Evolutionary conservation across 2,329 filamentous ascomycete genomes (phyloP).

Genomic region (Tetracladium maxilliforme): DNA sequence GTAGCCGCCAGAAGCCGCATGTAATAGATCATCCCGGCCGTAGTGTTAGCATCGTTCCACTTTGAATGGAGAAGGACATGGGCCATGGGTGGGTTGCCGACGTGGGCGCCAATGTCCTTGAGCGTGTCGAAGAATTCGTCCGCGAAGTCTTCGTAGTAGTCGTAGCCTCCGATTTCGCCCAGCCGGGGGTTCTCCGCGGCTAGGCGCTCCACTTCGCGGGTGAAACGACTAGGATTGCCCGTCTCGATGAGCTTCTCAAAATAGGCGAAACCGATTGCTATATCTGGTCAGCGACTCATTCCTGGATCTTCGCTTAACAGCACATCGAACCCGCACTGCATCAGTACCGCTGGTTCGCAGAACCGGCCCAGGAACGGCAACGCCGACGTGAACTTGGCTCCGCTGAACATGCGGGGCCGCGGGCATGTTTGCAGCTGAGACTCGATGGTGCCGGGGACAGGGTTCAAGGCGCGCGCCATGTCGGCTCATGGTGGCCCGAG

Average conservation of each 20-base stretch:
- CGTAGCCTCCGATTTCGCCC: conserved; percentile 55
- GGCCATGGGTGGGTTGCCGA: conserved; percentile 36
- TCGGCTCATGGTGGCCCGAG: conserved; percentile 5
- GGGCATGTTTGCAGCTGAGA: conserved; percentile 1
- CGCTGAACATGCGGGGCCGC: conserved; percentile 1
- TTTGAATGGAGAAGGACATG: conserved; percentile 37
- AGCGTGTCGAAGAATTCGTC: conserved; percentile 61
- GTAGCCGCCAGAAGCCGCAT: conserved; percentile 68
- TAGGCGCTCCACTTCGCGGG: no score
- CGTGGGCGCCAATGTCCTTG: conserved; percentile 40
- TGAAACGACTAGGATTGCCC: no score
- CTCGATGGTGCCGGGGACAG: no score
- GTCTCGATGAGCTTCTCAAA: conserved; percentile 64
- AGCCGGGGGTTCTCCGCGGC: conserved; percentile 58
- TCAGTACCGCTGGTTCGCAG: conserved; percentile 5
- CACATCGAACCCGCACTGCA: no score
- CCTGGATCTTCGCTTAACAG: no score
- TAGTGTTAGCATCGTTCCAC: conserved; percentile 61
- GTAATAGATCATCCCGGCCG: conserved; percentile 75
- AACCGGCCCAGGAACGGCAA: conserved; percentile 1
- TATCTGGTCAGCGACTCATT: conserved; percentile 4
- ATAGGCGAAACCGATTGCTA: conserved; percentile 86
- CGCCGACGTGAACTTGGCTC: conserved; percentile 5
- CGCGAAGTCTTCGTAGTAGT: conserved; percentile 66
- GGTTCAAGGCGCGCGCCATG: no score